Conservation (phyloP, 352 stramenopile species). For the Phytophthora nicotianae region DNA sequence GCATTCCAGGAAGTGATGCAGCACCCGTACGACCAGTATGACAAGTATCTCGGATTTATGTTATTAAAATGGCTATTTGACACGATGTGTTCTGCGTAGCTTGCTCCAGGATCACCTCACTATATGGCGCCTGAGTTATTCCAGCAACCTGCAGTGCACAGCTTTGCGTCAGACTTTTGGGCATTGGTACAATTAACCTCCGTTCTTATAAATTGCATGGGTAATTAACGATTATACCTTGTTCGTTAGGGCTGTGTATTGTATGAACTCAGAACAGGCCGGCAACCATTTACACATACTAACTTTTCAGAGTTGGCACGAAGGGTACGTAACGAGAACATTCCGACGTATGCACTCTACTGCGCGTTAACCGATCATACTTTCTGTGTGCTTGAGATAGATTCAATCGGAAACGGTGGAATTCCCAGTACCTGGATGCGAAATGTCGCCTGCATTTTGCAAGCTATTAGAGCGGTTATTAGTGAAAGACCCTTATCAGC, state of each 20-base stretch:
- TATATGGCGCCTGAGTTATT: slow-evolving; percentile 95
- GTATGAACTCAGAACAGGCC: slow-evolving; percentile 74
- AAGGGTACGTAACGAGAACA: slow-evolving; percentile 50
- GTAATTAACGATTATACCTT: not conserved
- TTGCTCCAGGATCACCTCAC: slow-evolving; percentile 77
- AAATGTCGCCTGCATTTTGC: slow-evolving; percentile 64
- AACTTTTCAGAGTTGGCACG: slow-evolving; percentile 74
- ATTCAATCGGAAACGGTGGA: slow-evolving; percentile 69
- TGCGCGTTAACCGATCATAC: slow-evolving; percentile 4
- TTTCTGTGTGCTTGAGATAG: slow-evolving; percentile 28
- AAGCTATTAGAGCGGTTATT: slow-evolving; percentile 64
- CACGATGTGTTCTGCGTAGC: slow-evolving; percentile 23
- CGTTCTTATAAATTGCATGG: not conserved
- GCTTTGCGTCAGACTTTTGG: slow-evolving; percentile 91
- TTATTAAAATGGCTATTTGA: not conserved
- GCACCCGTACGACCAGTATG: slow-evolving; percentile 41
- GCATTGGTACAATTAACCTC: slow-evolving; percentile 51
- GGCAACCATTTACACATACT: slow-evolving; percentile 72
- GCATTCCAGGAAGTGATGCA: slow-evolving; percentile 72
- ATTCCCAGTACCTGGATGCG: slow-evolving; percentile 49
- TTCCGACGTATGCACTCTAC: not conserved
- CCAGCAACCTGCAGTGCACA: slow-evolving; percentile 79
- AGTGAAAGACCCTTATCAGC: slow-evolving; percentile 70
- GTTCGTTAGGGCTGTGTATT: slow-evolving; percentile 70
- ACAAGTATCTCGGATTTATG: not conserved